phyloP scores from a whole-genome alignment of 306 rosid genomes.

The Geum urbanum region DNA sequence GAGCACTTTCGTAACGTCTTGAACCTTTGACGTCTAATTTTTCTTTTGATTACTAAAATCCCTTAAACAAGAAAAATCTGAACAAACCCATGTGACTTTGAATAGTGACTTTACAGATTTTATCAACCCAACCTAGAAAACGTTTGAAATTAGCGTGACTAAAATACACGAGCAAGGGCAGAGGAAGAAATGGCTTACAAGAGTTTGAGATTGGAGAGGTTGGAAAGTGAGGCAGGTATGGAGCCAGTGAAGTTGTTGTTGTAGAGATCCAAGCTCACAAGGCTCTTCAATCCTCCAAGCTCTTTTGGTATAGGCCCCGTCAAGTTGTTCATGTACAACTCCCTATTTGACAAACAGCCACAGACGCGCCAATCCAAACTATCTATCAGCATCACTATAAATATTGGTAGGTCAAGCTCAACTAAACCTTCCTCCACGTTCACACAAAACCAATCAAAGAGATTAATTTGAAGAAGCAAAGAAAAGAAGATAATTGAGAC shows the following conservation, averaged over 20 bases:
- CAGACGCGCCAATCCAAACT: conserved; percentile 6
- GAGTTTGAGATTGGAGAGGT: conserved; percentile 68
- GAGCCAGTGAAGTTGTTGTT: conserved; percentile 61
- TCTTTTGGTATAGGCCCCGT: conserved; percentile 65
- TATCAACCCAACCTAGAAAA: background rate
- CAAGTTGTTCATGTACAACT: conserved; percentile 64
- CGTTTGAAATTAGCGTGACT: background rate
- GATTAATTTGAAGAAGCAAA: background rate
- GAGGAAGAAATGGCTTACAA: conserved; percentile 40
- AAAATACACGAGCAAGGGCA: background rate
- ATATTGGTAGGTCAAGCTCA: conserved; percentile 7
- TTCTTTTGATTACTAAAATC: too few relatives aligned
- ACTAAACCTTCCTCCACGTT: background rate
- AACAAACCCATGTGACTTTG: too few relatives aligned
- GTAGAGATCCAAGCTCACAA: conserved; percentile 79
- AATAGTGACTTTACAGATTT: background rate
- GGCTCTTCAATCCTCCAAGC: conserved; percentile 61
- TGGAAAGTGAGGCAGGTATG: conserved; percentile 64
- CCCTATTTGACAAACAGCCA: conserved; percentile 34
- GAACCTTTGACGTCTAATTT: too few relatives aligned
- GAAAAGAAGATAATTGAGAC: conserved; percentile 13
- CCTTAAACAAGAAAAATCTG: too few relatives aligned
- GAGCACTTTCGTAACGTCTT: background rate
- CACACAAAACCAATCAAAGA: background rate
- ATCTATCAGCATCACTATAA: conserved; percentile 10